Evolutionary conservation across 1,139 yeast species (phyloP).

Genomic region (Sugiyamaella pinicola): DNA sequence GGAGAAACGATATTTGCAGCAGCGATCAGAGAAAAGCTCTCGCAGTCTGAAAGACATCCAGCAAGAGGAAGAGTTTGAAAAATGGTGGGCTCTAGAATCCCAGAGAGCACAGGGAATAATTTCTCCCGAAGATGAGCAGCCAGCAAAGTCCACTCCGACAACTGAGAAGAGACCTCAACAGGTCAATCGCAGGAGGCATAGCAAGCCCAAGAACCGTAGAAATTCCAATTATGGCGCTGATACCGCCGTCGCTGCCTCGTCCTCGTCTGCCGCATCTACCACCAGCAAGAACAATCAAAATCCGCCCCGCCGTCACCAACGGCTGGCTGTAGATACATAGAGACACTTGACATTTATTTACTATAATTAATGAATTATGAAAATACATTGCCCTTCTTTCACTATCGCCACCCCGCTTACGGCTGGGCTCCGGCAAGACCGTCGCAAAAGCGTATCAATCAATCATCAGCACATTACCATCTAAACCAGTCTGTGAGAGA

Average conservation of each 20-base stretch:
- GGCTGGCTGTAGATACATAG: slow-evolving; percentile 22
- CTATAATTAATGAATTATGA: slow-evolving; percentile 12
- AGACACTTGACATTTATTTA: neutral
- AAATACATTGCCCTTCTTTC: neutral
- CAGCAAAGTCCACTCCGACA: neutral
- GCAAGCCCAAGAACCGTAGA: slow-evolving; percentile 8
- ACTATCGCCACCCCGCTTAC: too few relatives aligned
- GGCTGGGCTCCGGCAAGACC: too few relatives aligned
- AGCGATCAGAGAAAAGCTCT: slow-evolving; percentile 39
- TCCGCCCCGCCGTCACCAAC: slow-evolving; percentile 19
- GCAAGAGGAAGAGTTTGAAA: slow-evolving; percentile 76
- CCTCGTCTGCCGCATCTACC: neutral
- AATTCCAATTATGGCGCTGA: neutral
- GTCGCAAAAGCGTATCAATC: too few relatives aligned
- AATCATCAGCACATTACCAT: too few relatives aligned
- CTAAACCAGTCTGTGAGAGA: too few relatives aligned
- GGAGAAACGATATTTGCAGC: slow-evolving; percentile 53
- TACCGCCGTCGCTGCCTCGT: neutral
- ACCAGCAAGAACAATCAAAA: slow-evolving; percentile 4
- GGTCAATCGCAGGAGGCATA: slow-evolving; percentile 4
- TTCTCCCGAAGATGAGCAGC: slow-evolving; percentile 1
- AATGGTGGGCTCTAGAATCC: slow-evolving; percentile 77
- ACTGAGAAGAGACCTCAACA: too few relatives aligned
- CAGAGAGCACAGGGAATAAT: slow-evolving; percentile 25
- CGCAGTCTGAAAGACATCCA: slow-evolving; percentile 67